Base-by-base conservation (phyloP, 2,329 filamentous ascomycete genomes). In the Fusarium globosum region DNA sequence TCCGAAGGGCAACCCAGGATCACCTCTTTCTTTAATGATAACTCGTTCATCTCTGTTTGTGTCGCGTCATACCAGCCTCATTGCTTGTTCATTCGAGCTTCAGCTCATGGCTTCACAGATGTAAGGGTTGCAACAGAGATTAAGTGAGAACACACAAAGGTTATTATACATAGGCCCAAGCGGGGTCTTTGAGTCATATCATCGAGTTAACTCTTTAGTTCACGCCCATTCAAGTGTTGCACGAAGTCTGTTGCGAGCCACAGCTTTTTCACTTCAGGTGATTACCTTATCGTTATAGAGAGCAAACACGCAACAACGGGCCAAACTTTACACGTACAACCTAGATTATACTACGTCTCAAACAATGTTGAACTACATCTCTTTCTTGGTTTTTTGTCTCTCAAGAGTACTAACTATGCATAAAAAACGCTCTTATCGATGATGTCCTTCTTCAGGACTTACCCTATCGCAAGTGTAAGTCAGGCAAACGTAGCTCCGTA, bases 41-140 rank as follows among this genome's bases (percentile, higher is more conserved):
- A 0, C 14, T 21, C 18, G 16, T 11, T 38, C 7, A 0, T n/a
- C 35, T 36, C 13, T 21, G 4, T 28, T 38, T 26, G 7, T 26
- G 38, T 53, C 9, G 35, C 21, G 7, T 21, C 20, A 36, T 52
- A 15, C 35, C 23, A 12, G 18, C 26, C 23, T 21, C 35, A 4
- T 38, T 26, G 14, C 33, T 53, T 53, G 23, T 21, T 18, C 6
- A 11, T 26, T 18, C 13, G 48, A 36, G 30, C 9, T 10, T 14
- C 21, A 38, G 51, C 2, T 28, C 5, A 26, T 7, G 33, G 33
- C 5, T 53, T 38, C 23, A 21, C 13, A 21, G 23, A 53, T 15
- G 10, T 1, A 9, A 53, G 51, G 14, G 18, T 28, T 38, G 23
- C 23, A 36, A 38, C 13, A 38, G 35, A 38, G 23, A 18, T 38